Percentiles rank a stretch among this genome's conserved stretches.
These are phyloP conservation scores for Claviceps citrina DNA, from an alignment of 2,329 filamentous ascomycete genomes.

Conservation along the genomic window DNA sequence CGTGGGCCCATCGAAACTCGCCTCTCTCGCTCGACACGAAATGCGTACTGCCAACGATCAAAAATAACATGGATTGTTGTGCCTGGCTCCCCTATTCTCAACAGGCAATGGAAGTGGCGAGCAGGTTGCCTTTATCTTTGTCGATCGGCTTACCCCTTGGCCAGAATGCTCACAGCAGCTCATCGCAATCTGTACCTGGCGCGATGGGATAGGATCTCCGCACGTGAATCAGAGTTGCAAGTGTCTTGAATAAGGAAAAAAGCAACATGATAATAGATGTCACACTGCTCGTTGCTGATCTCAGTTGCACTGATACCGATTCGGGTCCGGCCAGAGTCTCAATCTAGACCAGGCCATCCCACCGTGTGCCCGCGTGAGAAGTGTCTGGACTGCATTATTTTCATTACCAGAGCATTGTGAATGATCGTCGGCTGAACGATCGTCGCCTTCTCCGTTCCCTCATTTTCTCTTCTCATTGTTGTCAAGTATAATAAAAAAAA, in stretches of 20 bases:
- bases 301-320: not conserved
- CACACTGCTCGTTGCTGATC: not conserved
- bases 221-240: slow-evolving; percentile 6
- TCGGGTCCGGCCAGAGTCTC: not conserved
- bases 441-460: not conserved
- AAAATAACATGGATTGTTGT: not conserved
- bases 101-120: not conserved
- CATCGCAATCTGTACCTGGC: not conserved
- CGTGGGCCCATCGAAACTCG: not conserved
- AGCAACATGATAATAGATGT: slow-evolving; percentile 6
- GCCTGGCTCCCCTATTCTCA: not conserved
- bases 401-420: not conserved
- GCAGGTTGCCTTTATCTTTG: not conserved
- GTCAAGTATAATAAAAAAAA: no score
- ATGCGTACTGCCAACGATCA: not conserved
- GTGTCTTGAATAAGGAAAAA: slow-evolving; percentile 5
- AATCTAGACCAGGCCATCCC: slow-evolving; percentile 4
- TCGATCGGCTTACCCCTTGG: slow-evolving; percentile 1
- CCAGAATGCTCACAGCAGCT: not conserved
- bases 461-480: not conserved
- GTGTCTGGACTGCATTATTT: not conserved
- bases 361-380: not conserved
- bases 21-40: not conserved
- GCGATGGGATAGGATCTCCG: not conserved
- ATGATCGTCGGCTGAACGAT: not conserved